These are phyloP conservation scores for Penicillium cataractarum DNA, from an alignment of 495 filamentous ascomycete species.

Conservation along the genomic window DNA sequence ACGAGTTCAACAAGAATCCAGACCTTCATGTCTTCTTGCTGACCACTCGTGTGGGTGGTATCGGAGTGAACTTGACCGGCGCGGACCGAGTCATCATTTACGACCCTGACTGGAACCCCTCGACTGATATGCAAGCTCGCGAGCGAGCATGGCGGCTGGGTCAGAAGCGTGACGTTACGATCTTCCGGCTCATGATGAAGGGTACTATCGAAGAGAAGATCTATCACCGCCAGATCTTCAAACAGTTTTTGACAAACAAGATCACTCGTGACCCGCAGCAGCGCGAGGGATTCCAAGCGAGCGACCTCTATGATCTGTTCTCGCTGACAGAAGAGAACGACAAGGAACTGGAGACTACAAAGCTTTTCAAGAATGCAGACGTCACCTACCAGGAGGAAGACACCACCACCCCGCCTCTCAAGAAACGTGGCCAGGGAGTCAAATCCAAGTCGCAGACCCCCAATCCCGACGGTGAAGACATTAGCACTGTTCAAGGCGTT, in stretches of 20 bases:
- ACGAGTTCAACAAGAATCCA: constrained; percentile 84
- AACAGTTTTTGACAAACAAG: constrained; percentile 94
- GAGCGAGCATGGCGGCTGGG: constrained; percentile 95
- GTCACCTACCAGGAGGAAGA: constrained; percentile 58
- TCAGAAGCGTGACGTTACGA: constrained; percentile 89
- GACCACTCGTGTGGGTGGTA: constrained; percentile 91
- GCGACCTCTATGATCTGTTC: constrained; percentile 90
- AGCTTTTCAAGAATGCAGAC: constrained; percentile 81
- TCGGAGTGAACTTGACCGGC: constrained; percentile 92
- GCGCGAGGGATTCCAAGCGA: constrained; percentile 79
- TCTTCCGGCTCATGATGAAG: constrained; percentile 95
- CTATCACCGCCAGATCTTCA: constrained; percentile 96
- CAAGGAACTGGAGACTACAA: constrained; percentile 77
- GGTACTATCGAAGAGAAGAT: constrained; percentile 99
- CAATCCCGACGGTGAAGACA: constrained; percentile 30
- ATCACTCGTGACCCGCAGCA: constrained; percentile 91
- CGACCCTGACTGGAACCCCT: constrained; percentile 98
- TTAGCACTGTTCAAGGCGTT: constrained; percentile 60
- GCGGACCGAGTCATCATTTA: constrained; percentile 96
- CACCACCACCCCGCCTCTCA: not conserved
- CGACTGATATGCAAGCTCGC: constrained; percentile 90
- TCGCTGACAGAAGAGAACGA: constrained; percentile 71
- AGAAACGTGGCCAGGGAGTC: constrained; percentile 13
- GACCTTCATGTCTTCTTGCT: constrained; percentile 86
- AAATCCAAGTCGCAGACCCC: constrained; percentile 22